Base-by-base conservation (phyloP, 164 flowering plant genomes). In the Litsea cubeba region DNA sequence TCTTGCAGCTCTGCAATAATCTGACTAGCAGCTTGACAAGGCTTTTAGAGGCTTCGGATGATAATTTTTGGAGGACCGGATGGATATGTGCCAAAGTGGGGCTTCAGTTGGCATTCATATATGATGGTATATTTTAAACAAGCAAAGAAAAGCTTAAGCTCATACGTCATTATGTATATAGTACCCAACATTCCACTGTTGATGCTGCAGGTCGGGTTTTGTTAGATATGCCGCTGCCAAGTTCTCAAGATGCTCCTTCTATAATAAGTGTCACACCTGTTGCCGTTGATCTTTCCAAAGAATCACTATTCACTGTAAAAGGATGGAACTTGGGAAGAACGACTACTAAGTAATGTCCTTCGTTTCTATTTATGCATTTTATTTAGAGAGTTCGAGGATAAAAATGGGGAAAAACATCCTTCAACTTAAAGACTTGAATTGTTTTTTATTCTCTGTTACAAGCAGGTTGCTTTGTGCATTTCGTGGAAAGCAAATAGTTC, bases 401-500 rank as follows among this genome's bases (percentile, higher is more conserved):
- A 63, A 24, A 24, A 63, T 22, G 28, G n/a, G 24, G 66, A 22
- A 22, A 24, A 63, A 24, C 12, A 50, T 6, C 58, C 58, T 28
- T 69, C 28, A 69, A 20, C 12, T 20, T 24, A 32, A 40, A 69
- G 49, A 10, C 12, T 63, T 63, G 20, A 50, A 20, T 23, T 54
- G 32, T 51, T 51, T 24, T 12, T 18, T 70, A 4, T 2, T 24
- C 22, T 70, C 51, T n/a, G 30, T 25, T 46, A 28, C 54, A 76
- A 65, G 62, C 84, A 92, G 97, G 86, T 83, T 90, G 62, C 83
- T 85, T 28, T 92, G 95, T 78, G 88, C 89, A 12, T 63, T 85
- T 22, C 91, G 86, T 72, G 95, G 95, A 68, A 85, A 79, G 69
- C 85, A 87, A 82, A 77, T 89, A 79, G 79, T 82, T 60, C 85